Conservation (phyloP, 805 yeast species). For the Helenozyma baotianmanensis region DNA sequence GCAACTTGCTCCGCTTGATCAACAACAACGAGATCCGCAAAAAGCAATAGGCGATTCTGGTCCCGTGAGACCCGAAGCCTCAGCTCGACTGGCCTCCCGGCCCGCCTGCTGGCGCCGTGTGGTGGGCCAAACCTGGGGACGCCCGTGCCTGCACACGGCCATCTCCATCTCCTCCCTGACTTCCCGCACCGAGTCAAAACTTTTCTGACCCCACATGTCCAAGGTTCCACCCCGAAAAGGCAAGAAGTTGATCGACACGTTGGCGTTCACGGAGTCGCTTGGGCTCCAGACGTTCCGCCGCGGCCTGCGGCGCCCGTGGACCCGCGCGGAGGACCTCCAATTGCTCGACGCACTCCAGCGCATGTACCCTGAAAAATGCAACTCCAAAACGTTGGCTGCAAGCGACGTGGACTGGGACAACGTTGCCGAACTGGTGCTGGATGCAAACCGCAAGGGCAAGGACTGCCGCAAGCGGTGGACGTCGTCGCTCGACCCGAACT, state of each 20-base stretch:
- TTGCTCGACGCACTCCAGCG: conserved; percentile 41
- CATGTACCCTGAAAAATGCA: conserved; percentile 21
- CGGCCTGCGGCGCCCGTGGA: conserved; percentile 66
- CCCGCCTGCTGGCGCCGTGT: too few relatives aligned
- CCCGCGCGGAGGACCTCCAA: conserved; percentile 62
- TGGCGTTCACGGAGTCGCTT: conserved; percentile 61
- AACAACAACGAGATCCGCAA: conserved; percentile 49
- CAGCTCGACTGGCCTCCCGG: too few relatives aligned
- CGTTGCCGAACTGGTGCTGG: conserved; percentile 40
- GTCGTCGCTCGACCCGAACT: conserved; percentile 75
- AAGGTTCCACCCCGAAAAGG: conserved; percentile 2
- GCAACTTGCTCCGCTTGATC: conserved; percentile 80
- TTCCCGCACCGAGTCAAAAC: too few relatives aligned
- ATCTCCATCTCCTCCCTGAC: too few relatives aligned
- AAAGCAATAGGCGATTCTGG: too few relatives aligned
- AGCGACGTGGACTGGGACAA: conserved; percentile 59
- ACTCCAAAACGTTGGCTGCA: conserved; percentile 20
- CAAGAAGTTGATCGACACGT: conserved; percentile 38
- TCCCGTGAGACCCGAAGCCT: too few relatives aligned
- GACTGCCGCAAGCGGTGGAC: conserved; percentile 88
- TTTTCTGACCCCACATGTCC: too few relatives aligned
- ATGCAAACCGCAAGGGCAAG: conserved; percentile 55
- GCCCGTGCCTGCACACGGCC: too few relatives aligned
- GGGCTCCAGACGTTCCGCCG: conserved; percentile 73
- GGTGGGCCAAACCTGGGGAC: too few relatives aligned